phyloP scores from a whole-genome alignment of 1,139 yeast genomes.

The Taphrina wiesneri region DNA sequence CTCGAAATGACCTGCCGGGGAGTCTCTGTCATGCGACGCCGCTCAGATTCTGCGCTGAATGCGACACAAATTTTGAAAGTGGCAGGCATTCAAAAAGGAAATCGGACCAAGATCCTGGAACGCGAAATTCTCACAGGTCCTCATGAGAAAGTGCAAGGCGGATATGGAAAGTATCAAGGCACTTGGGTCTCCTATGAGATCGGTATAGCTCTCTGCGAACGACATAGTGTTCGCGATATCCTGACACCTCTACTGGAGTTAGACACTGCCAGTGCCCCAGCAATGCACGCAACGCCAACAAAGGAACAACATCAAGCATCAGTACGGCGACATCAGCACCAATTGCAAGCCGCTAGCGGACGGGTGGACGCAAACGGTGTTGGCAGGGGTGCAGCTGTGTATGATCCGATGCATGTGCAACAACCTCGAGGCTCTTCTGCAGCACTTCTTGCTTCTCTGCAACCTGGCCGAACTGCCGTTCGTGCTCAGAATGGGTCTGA shows the following conservation, averaged over 20 bases:
- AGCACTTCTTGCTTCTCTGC: conserved; percentile 46
- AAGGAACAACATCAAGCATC: conserved; percentile 47
- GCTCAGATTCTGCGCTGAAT: conserved; percentile 78
- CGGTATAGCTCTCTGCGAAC: conserved; percentile 62
- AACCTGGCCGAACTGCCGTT: conserved; percentile 35
- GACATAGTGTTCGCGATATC: conserved; percentile 64
- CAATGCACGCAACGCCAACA: conserved; percentile 61
- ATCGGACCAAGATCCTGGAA: conserved; percentile 79
- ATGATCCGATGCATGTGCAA: neutral
- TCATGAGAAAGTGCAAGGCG: conserved; percentile 94
- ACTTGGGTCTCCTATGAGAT: conserved; percentile 67
- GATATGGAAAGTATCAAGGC: conserved; percentile 92
- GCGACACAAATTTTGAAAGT: conserved; percentile 88
- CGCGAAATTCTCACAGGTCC: conserved; percentile 80
- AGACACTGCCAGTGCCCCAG: conserved; percentile 52
- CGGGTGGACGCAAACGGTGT: neutral
- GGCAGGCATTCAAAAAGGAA: conserved; percentile 83
- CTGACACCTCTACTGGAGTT: conserved; percentile 64
- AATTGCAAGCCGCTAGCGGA: conserved; percentile 40
- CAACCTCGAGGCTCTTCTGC: conserved; percentile 15
- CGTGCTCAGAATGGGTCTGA: neutral
- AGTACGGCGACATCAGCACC: conserved; percentile 6
- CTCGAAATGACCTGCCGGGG: conserved; percentile 69
- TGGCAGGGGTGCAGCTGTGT: neutral
- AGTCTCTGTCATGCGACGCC: conserved; percentile 80